phyloP scores from a whole-genome alignment of 306 rosid species.

The Comarum palustre region DNA sequence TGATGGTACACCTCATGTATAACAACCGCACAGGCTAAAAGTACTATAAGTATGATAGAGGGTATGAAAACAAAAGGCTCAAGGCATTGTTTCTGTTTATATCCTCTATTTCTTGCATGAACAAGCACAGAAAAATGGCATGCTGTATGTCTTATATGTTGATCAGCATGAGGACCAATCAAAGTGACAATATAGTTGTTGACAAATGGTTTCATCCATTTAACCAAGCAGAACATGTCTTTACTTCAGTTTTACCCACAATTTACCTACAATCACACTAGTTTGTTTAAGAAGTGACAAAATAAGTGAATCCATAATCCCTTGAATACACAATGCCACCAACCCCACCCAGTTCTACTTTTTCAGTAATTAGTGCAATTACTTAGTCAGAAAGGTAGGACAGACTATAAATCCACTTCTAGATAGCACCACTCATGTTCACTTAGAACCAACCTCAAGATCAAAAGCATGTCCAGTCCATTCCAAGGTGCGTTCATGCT shows the following conservation, averaged over 20 bases:
- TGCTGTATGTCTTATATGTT: too few relatives aligned
- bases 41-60: too few relatives aligned
- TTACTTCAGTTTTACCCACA: neutral
- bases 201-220: neutral
- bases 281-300: neutral
- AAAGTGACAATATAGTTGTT: neutral
- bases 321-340: neutral
- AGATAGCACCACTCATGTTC: conserved; percentile 13
- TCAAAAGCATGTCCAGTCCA: conserved; percentile 57
- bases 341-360: neutral
- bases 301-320: neutral
- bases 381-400: neutral
- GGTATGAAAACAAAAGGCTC: too few relatives aligned
- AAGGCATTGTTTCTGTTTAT: too few relatives aligned
- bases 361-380: neutral
- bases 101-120: too few relatives aligned
- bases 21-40: too few relatives aligned
- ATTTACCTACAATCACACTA: conserved; percentile 8
- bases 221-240: neutral
- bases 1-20: neutral
- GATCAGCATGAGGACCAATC: too few relatives aligned
- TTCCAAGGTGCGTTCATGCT: conserved; percentile 41
- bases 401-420: neutral
- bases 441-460: conserved; percentile 46
- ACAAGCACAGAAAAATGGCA: too few relatives aligned